phyloP scores from a whole-genome alignment of 129 eudicot species.

The Artemisia annua region DNA sequence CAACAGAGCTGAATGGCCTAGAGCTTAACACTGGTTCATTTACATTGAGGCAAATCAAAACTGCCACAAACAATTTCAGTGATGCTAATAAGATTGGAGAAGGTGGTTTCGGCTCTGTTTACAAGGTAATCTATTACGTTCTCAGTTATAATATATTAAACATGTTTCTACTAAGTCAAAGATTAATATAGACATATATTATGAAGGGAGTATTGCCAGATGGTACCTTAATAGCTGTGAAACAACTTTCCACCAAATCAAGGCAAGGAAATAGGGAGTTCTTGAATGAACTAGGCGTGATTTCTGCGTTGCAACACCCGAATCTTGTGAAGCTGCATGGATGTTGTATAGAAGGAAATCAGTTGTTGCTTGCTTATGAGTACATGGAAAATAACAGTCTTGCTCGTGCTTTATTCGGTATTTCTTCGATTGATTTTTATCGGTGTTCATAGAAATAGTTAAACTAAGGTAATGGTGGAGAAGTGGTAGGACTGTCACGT shows the following conservation, averaged over 20 bases:
- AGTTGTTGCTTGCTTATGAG: constrained; percentile 68
- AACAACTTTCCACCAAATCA: constrained; percentile 47
- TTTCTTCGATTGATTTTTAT: not conserved
- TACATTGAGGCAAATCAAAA: constrained; percentile 63
- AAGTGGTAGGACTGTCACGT: too few relatives aligned
- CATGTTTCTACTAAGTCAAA: not conserved
- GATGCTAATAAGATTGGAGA: constrained; percentile 71
- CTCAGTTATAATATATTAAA: not conserved
- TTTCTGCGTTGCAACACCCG: constrained; percentile 75
- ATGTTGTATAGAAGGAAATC: constrained; percentile 73
- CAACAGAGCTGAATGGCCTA: constrained; percentile 45
- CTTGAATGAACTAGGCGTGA: constrained; percentile 77
- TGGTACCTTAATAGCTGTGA: constrained; percentile 50
- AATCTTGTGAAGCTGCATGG: constrained; percentile 72
- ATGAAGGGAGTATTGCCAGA: constrained; percentile 61
- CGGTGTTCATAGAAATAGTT: not conserved
- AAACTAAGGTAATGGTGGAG: not conserved
- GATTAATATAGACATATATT: not conserved
- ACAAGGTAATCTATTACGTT: constrained; percentile 46
- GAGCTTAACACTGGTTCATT: constrained; percentile 40
- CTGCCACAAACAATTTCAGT: constrained; percentile 65
- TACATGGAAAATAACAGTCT: constrained; percentile 82
- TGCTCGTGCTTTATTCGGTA: constrained; percentile 80
- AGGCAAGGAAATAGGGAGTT: constrained; percentile 83
- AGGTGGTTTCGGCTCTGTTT: constrained; percentile 87